phyloP scores from a whole-genome alignment of 2,329 filamentous ascomycete genomes.

The Phyllosticta paracitricarpa region DNA sequence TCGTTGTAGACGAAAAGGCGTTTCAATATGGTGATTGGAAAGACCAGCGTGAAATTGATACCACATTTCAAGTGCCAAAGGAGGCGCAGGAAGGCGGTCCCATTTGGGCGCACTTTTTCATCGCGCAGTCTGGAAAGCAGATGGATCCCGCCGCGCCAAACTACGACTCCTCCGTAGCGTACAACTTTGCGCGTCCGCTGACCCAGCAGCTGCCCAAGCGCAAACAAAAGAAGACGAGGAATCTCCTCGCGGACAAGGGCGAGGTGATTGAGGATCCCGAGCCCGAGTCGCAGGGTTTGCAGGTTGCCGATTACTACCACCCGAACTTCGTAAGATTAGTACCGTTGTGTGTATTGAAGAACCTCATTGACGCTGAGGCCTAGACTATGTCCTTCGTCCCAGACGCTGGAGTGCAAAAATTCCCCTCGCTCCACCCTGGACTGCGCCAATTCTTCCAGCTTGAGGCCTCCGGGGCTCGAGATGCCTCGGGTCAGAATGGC shows the following conservation, averaged over 20 bases:
- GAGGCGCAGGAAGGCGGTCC: constrained; percentile 86
- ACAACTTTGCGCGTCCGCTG: constrained; percentile 74
- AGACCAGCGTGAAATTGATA: constrained; percentile 68
- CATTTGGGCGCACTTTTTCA: constrained; percentile 87
- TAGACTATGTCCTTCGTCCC: constrained; percentile 82
- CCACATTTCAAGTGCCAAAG: constrained; percentile 65
- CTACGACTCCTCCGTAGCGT: constrained; percentile 68
- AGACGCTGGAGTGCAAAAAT: constrained; percentile 61
- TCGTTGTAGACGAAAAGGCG: constrained; percentile 69
- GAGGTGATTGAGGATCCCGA: constrained; percentile 41
- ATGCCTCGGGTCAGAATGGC: constrained; percentile 73
- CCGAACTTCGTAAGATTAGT: constrained; percentile 48
- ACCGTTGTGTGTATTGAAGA: too few relatives aligned
- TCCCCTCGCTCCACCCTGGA: constrained; percentile 58
- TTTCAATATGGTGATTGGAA: constrained; percentile 72
- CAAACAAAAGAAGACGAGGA: constrained; percentile 78
- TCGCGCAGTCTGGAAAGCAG: constrained; percentile 64
- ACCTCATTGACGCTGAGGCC: too few relatives aligned
- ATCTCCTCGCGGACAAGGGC: constrained; percentile 53
- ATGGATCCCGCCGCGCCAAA: constrained; percentile 64
- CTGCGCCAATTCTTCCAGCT: constrained; percentile 68
- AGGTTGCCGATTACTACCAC: constrained; percentile 82
- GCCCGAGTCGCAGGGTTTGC: constrained; percentile 45
- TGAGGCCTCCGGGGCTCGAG: constrained; percentile 70
- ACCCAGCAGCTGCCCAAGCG: constrained; percentile 89